Base-by-base conservation (phyloP, 2,329 filamentous ascomycete species). In the Fusarium temperatum region DNA sequence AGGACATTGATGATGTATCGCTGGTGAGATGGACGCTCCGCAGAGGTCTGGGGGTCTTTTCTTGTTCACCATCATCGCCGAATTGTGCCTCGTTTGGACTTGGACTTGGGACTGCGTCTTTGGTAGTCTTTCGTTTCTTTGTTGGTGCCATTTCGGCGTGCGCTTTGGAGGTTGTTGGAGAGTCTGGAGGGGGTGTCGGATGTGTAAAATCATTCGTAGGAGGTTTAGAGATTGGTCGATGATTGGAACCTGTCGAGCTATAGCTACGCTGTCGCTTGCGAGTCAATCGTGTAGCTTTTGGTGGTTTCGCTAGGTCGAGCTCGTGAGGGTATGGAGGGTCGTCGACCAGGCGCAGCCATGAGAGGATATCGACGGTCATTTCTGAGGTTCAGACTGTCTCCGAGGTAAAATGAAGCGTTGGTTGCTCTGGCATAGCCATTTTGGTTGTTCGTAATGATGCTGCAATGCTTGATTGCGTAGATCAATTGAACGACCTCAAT, bases 361-460 rank as follows among this genome's bases (percentile, higher is more conserved):
- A 39, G 7, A 38, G 22, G 12, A 70, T 26, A 5, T 44, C 20
- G 2, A 54, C 8, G 42, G n/a, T 9, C 32, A 59, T 63, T 35
- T 32, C 17, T 26, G 15, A 14, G 20, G 6, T 9, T 30, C 1
- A 24, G 5, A 1, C 5, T 4, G 6, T 18, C 18, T 0, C 4
- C 3, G 4, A 4, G 36, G 8, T 0, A 41, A 0, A 2, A 14
- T 3, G 17, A 17, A n/a, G 20, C 26, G 15, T 13, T 2, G 6
- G 28, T 1, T 24, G 12, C 17, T 30, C 3, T 8, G 3, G 15
- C 5, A 20, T 24, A 14, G 8, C 3, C 42, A 56, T 63, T 6
- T 30, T 17, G n/a, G 13, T 5, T 11, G 11, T 28, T 45, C 5
- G 14, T 3, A 9, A 22, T 8, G 18, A 55, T 24, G 17, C 15